A percentile compares a stretch with the other conserved stretches of the same genome.
phyloP scores from a whole-genome alignment of 768 basidiomycete genomes.

The Auricularia sp. region DNA sequence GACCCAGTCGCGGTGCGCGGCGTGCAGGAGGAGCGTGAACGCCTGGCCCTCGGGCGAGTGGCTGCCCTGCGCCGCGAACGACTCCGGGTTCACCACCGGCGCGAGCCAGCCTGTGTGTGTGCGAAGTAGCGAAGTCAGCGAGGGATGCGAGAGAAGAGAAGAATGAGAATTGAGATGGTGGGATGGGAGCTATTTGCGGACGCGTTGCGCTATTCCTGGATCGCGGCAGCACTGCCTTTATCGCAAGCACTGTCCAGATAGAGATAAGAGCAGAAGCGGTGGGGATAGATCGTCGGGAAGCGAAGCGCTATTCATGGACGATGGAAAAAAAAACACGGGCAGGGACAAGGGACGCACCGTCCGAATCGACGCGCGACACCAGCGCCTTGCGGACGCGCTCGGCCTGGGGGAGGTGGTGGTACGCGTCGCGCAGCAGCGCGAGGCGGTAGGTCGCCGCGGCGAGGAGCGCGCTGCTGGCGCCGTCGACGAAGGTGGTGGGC shows the following conservation, averaged over 20 bases:
- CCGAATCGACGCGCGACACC: slow-evolving; percentile 11
- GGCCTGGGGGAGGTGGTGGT: slow-evolving; percentile 45
- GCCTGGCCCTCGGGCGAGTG: slow-evolving; percentile 70
- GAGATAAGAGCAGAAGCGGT: neutral
- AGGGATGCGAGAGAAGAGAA: too few species aligned
- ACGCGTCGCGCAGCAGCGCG: slow-evolving; percentile 41
- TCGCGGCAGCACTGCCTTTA: too few species aligned
- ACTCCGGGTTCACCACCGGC: slow-evolving; percentile 68
- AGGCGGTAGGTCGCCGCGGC: slow-evolving; percentile 70
- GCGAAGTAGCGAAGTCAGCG: slow-evolving; percentile 15
- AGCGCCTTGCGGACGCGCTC: slow-evolving; percentile 41
- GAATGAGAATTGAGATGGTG: too few species aligned
- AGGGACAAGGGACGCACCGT: neutral
- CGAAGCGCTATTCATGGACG: neutral
- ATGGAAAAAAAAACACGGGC: neutral
- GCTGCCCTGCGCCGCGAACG: slow-evolving; percentile 35
- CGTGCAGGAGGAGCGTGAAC: slow-evolving; percentile 66
- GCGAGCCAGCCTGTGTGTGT: slow-evolving; percentile 44
- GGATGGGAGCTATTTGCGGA: too few species aligned
- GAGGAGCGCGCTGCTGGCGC: slow-evolving; percentile 62
- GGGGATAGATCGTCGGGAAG: neutral
- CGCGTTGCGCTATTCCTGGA: too few species aligned
- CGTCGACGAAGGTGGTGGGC: slow-evolving; percentile 55
- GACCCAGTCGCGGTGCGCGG: slow-evolving; percentile 71
- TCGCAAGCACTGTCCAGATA: too few species aligned